phyloP scores from a whole-genome alignment of 495 filamentous ascomycete genomes.

The Entonaema liquescens region DNA sequence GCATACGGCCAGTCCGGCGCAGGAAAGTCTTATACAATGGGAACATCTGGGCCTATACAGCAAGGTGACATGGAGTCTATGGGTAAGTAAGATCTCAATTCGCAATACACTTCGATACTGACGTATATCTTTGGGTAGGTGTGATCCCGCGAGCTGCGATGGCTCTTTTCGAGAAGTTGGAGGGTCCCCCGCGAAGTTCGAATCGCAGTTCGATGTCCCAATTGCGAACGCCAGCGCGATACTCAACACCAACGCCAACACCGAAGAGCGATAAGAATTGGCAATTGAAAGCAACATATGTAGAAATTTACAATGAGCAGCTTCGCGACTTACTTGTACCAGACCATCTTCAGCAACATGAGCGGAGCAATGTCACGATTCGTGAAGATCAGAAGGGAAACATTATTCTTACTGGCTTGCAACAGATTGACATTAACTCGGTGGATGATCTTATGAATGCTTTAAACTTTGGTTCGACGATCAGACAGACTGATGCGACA shows the following conservation, averaged over 20 bases:
- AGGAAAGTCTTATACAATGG: slow-evolving; percentile 99
- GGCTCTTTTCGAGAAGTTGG: slow-evolving; percentile 87
- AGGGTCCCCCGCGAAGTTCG: slow-evolving; percentile 60
- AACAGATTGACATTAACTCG: slow-evolving; percentile 88
- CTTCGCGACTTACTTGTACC: slow-evolving; percentile 89
- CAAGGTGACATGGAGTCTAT: slow-evolving; percentile 77
- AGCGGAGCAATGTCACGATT: slow-evolving; percentile 81
- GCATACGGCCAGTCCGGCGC: slow-evolving; percentile 99
- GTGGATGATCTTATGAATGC: slow-evolving; percentile 90
- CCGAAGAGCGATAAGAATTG: slow-evolving; percentile 80
- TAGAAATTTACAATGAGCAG: slow-evolving; percentile 99
- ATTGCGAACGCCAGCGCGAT: slow-evolving; percentile 80
- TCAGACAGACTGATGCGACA: slow-evolving; percentile 98
- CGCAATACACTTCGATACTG: neutral
- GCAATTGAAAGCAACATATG: slow-evolving; percentile 95
- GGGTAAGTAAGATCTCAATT: slow-evolving; percentile 66
- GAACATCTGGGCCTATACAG: slow-evolving; percentile 87
- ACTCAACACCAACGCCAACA: slow-evolving; percentile 69
- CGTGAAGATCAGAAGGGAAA: slow-evolving; percentile 95
- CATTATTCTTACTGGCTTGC: slow-evolving; percentile 89
- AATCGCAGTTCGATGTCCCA: slow-evolving; percentile 76
- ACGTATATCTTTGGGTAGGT: slow-evolving; percentile 59
- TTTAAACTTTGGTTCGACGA: slow-evolving; percentile 89
- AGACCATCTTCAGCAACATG: slow-evolving; percentile 71
- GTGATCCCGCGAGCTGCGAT: slow-evolving; percentile 92